phyloP scores from a whole-genome alignment of 306 rosid genomes.

The Albizia julibrissin region DNA sequence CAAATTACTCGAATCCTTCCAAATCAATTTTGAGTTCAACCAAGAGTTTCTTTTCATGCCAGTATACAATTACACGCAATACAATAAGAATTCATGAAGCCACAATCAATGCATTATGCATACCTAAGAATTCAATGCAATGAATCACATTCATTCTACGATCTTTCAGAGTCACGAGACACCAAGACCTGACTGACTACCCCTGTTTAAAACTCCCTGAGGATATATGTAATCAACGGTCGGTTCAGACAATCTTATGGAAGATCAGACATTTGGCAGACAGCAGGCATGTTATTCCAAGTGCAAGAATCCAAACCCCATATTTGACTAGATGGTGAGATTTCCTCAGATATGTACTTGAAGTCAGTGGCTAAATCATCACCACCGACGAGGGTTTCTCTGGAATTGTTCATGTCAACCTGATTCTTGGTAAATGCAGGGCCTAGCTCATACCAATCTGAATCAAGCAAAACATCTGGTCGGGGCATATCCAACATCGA shows the following conservation, averaged over 20 bases:
- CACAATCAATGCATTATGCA: constrained; percentile 18
- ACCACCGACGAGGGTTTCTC: constrained; percentile 46
- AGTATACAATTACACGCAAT: constrained; percentile 43
- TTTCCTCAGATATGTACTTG: constrained; percentile 46
- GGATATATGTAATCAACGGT: constrained; percentile 26
- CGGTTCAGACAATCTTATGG: constrained; percentile 42
- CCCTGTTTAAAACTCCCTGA: constrained; percentile 36
- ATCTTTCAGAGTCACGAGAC: constrained; percentile 30
- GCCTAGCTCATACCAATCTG: constrained; percentile 66
- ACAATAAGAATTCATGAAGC: constrained; percentile 32
- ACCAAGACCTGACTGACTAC: constrained; percentile 26
- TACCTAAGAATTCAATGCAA: constrained; percentile 29
- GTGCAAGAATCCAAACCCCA: constrained; percentile 56
- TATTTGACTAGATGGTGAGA: constrained; percentile 47
- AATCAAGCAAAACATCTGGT: constrained; percentile 68
- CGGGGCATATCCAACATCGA: constrained; percentile 29
- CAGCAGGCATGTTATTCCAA: constrained; percentile 69
- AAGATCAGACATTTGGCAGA: constrained; percentile 58
- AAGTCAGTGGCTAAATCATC: constrained; percentile 58
- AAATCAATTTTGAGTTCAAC: constrained; percentile 35
- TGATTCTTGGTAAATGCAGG: constrained; percentile 45
- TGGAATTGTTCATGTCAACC: constrained; percentile 35
- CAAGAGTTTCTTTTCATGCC: constrained; percentile 39
- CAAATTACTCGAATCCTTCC: constrained; percentile 38
- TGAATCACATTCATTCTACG: constrained; percentile 38